These are phyloP conservation scores for Apium graveolens DNA, from an alignment of 129 eudicot genomes.

Conservation along the genomic window DNA sequence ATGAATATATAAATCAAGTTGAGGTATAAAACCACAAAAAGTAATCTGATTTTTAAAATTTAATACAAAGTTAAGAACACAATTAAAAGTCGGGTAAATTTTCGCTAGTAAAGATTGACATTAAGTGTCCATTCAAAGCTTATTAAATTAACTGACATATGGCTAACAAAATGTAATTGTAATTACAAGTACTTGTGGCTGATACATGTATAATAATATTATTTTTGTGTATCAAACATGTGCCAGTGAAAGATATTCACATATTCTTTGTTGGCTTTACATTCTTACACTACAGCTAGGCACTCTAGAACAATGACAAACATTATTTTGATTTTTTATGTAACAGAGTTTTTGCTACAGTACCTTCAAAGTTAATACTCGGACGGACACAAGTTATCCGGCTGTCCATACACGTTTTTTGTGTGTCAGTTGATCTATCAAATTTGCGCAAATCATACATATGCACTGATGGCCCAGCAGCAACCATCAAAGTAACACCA, in stretches of 20 bases:
- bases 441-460: constrained; percentile 69
- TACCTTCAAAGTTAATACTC: constrained; percentile 46
- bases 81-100: background rate
- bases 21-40: constrained; percentile 9
- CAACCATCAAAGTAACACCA: constrained; percentile 52
- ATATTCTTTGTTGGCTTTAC: background rate
- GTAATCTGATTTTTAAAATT: background rate
- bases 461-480: constrained; percentile 55
- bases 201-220: background rate
- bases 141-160: background rate
- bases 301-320: background rate
- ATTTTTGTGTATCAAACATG: too few species aligned
- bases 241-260: background rate
- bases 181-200: background rate
- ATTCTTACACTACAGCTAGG: background rate
- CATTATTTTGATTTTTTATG: background rate
- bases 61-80: background rate
- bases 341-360: background rate
- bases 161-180: background rate
- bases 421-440: constrained; percentile 28
- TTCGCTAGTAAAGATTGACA: background rate
- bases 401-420: constrained; percentile 34
- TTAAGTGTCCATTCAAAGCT: background rate
- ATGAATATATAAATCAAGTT: constrained; percentile 1
- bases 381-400: constrained; percentile 73